phyloP scores from a whole-genome alignment of 805 yeast genomes.

The Schwanniomyces occidentalis region DNA sequence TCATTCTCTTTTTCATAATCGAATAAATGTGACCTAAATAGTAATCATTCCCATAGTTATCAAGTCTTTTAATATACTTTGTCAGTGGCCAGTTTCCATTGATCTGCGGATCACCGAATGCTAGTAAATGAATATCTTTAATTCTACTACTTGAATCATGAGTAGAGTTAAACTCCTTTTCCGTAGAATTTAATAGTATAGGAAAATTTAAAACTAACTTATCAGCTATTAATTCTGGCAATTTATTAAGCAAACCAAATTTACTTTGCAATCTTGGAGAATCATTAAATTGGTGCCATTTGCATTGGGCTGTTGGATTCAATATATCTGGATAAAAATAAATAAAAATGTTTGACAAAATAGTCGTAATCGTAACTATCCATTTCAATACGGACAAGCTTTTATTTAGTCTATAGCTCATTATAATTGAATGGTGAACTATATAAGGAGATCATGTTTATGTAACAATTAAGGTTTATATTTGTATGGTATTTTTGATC shows the following conservation, averaged over 20 bases:
- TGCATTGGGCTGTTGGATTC: slow-evolving; percentile 49
- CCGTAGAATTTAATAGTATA: slow-evolving; percentile 6
- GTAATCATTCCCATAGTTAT: slow-evolving; percentile 86
- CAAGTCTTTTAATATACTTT: slow-evolving; percentile 70
- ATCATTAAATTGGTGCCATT: slow-evolving; percentile 49
- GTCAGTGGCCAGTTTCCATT: slow-evolving; percentile 81
- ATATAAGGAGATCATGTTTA: too few species aligned
- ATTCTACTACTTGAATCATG: slow-evolving; percentile 18
- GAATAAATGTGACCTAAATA: slow-evolving; percentile 82
- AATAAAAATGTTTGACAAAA: slow-evolving; percentile 59
- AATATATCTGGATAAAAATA: slow-evolving; percentile 72
- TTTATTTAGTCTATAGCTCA: too few species aligned
- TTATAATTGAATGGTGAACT: too few species aligned
- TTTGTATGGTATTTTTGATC: too few species aligned
- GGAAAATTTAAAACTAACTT: slow-evolving; percentile 22
- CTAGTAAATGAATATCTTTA: slow-evolving; percentile 62
- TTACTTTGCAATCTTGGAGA: slow-evolving; percentile 6
- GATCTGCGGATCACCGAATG: slow-evolving; percentile 97
- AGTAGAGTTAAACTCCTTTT: slow-evolving; percentile 9
- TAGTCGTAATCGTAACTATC: slow-evolving; percentile 38
- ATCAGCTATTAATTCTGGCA: slow-evolving; percentile 14
- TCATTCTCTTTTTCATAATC: slow-evolving; percentile 59
- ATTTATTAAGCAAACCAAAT: slow-evolving; percentile 5
- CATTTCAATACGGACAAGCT: slow-evolving; percentile 14
- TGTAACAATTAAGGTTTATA: too few species aligned